Evolutionary conservation across 352 stramenopile genomes (phyloP).

Genomic region (Phytophthora constricta): DNA sequence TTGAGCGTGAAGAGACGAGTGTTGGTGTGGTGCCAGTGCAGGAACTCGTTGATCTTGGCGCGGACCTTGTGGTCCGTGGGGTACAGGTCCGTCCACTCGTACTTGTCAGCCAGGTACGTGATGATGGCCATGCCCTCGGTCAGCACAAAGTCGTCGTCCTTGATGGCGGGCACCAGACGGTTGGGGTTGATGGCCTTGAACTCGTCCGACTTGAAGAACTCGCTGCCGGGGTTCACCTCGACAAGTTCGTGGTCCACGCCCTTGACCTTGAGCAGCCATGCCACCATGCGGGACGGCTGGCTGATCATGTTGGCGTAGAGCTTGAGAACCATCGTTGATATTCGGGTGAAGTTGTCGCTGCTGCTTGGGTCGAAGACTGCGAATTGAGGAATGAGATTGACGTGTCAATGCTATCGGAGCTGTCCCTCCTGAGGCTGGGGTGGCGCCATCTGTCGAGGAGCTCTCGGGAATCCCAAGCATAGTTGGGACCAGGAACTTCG

Average conservation of each 20-base stretch:
- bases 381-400: constrained; percentile 30
- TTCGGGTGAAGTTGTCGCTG: background rate
- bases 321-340: constrained; percentile 43
- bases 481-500: background rate
- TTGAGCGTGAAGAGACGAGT: constrained; percentile 56
- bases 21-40: constrained; percentile 78
- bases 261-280: constrained; percentile 60
- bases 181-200: constrained; percentile 67
- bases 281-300: constrained; percentile 51
- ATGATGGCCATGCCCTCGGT: constrained; percentile 68
- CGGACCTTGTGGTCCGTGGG: constrained; percentile 47
- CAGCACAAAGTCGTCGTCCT: constrained; percentile 65
- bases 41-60: constrained; percentile 71
- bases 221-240: constrained; percentile 35
- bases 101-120: constrained; percentile 61
- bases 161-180: constrained; percentile 51
- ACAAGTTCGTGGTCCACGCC: constrained; percentile 47
- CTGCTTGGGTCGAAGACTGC: constrained; percentile 3
- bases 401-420: background rate
- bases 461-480: too few species aligned
- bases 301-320: constrained; percentile 71
- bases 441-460: too few species aligned
- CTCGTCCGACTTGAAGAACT: constrained; percentile 53
- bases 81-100: constrained; percentile 63
- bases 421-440: too few species aligned